Base-by-base conservation (phyloP, 2,329 filamentous ascomycete genomes). In the Fusarium vanettenii region DNA sequence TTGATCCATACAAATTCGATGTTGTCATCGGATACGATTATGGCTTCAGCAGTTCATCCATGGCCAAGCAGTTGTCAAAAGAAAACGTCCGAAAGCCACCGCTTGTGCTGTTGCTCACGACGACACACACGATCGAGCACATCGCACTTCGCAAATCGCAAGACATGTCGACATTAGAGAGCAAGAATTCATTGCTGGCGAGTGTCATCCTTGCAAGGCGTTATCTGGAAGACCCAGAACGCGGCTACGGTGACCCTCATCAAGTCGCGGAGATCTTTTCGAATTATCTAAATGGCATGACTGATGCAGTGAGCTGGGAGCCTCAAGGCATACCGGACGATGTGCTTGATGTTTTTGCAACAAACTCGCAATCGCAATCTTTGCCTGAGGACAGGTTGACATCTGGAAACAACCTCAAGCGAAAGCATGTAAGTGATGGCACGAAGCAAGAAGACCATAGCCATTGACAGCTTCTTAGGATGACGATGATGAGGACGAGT, bases 21-120 rank as follows among this genome's bases (percentile, higher is more conserved):
- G 82, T 87, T 14, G 84, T 91, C 56, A 85, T 91, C 66, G 87
- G 85, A 20, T 91, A 88, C 67, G 89, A 91, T 69, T 84, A 87
- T 73, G 84, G 83, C 2, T 89, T 88, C 52, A 81, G 82, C 29
- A 80, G 80, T 14, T 87, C 84, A 4, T 65, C 79, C 70, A 48
- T 81, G 65, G 69, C 79, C 39, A 76, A 16, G 39, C 79, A 72
- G 29, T 59, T 79, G 27, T 56, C 55, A n/a, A 67, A 69, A 14
- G 72, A 74, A 22, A 56, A 71, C 33, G 56, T 50, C 31, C 72
- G 64, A 33, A 82, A 79, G 66, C 79, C 80, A 45, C 87, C 87
- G 0, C 76, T 89, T n/a, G 79, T 89, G 2, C 76, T 91, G 64
- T 82, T 83, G 0, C 83, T 91, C 6, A 86, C 88, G 6, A 87